Percentiles rank a stretch among this genome's conserved stretches.
Conservation (phyloP, 2,329 filamentous ascomycete species). For the Diplodia sapinea region DNA sequence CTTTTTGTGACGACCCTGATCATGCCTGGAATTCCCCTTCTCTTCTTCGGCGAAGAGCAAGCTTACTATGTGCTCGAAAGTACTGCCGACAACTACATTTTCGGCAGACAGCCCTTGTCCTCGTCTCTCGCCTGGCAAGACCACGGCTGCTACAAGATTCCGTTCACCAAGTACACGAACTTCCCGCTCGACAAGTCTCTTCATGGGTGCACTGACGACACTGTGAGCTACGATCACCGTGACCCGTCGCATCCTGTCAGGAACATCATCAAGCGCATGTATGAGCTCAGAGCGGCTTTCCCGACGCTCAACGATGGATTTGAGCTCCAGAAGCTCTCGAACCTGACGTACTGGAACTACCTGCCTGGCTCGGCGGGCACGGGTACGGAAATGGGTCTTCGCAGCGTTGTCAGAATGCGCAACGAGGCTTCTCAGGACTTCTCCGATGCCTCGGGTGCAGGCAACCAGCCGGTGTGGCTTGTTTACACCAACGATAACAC, state of each 20-base stretch:
- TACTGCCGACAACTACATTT: slow-evolving; percentile 69
- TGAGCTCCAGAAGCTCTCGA: slow-evolving; percentile 61
- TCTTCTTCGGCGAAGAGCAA: slow-evolving; percentile 71
- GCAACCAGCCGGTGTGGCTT: slow-evolving; percentile 59
- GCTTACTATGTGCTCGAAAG: slow-evolving; percentile 68
- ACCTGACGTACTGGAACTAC: slow-evolving; percentile 52
- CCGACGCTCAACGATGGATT: slow-evolving; percentile 66
- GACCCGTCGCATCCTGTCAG: slow-evolving; percentile 67
- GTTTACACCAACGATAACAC: slow-evolving; percentile 58
- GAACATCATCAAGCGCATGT: slow-evolving; percentile 67
- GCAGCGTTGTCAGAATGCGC: slow-evolving; percentile 55
- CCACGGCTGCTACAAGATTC: slow-evolving; percentile 67
- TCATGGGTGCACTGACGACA: slow-evolving; percentile 63
- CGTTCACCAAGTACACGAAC: slow-evolving; percentile 62
- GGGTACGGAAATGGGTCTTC: slow-evolving; percentile 52
- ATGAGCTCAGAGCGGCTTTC: slow-evolving; percentile 62
- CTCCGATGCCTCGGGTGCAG: slow-evolving; percentile 39
- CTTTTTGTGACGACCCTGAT: slow-evolving; percentile 65
- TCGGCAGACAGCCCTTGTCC: slow-evolving; percentile 68
- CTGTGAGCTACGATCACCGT: slow-evolving; percentile 65
- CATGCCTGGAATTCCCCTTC: slow-evolving; percentile 65
- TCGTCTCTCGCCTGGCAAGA: slow-evolving; percentile 67
- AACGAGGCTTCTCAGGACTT: slow-evolving; percentile 55
- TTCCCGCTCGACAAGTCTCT: slow-evolving; percentile 63
- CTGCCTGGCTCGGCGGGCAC: slow-evolving; percentile 37